Conservation (phyloP, 2,329 filamentous ascomycete genomes). For the Thielaviopsis ethacetica region DNA sequence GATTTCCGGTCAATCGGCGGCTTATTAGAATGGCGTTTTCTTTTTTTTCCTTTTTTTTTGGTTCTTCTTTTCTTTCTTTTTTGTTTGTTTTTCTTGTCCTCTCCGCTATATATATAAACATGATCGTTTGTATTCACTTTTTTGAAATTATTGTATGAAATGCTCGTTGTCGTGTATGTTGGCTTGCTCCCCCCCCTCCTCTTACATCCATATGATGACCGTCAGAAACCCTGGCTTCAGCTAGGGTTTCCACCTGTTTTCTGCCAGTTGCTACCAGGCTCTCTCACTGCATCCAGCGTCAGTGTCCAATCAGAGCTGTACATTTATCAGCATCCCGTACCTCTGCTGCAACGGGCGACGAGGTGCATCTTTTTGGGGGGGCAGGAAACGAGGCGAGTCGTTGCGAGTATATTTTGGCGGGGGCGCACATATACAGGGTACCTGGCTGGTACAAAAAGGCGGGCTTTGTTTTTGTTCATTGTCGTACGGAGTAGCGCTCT, state of each 20-base stretch:
- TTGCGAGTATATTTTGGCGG: background rate
- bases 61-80: background rate
- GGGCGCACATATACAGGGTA: background rate
- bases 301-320: background rate
- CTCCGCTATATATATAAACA: background rate
- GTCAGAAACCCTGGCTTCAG: background rate
- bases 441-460: background rate
- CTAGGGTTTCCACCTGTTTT: background rate
- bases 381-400: background rate
- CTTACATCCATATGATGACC: too few relatives aligned
- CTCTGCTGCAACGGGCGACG: background rate
- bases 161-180: too few relatives aligned
- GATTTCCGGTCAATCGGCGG: background rate
- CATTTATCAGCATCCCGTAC: background rate
- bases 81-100: background rate
- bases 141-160: background rate
- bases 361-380: background rate
- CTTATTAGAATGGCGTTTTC: background rate
- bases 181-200: too few relatives aligned
- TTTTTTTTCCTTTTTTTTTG: background rate
- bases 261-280: too few relatives aligned
- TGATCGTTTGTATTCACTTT: background rate
- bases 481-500: background rate
- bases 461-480: background rate
- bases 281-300: background rate